Conservation (phyloP, 2,329 filamentous ascomycete species). For the Ascochyta fabae region DNA sequence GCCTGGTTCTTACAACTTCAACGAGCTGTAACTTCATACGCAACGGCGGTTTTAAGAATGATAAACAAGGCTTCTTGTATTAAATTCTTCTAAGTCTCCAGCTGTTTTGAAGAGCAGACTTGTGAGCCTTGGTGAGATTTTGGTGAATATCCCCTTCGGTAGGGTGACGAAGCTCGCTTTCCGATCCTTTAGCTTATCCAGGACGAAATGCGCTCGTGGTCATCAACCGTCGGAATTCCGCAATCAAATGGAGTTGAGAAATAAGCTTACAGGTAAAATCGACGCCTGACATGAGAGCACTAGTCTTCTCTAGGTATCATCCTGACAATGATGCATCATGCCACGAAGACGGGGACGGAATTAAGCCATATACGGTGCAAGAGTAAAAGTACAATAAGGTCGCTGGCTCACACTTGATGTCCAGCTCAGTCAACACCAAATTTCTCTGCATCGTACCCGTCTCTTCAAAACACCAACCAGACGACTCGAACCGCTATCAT, state of each 20-base stretch:
- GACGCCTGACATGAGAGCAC: not conserved
- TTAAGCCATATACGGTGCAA: not conserved
- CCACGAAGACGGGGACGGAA: not conserved
- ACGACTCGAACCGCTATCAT: slow-evolving; percentile 14
- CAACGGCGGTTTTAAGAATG: too few relatives aligned
- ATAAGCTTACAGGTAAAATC: slow-evolving; percentile 12
- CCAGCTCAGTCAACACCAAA: not conserved
- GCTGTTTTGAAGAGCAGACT: too few relatives aligned
- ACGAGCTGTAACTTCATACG: too few relatives aligned
- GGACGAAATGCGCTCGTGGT: too few relatives aligned
- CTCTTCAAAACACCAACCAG: not conserved
- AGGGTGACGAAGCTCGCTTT: too few relatives aligned
- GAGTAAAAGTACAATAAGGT: not conserved
- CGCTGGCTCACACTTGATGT: not conserved
- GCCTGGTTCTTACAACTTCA: too few relatives aligned
- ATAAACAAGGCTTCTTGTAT: too few relatives aligned
- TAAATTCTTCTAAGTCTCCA: too few relatives aligned
- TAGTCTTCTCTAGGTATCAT: not conserved
- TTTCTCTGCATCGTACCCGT: not conserved
- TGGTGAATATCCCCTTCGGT: too few relatives aligned
- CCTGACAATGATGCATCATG: not conserved
- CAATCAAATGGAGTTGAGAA: not conserved
- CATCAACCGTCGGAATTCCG: not conserved
- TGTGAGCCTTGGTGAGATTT: too few relatives aligned
- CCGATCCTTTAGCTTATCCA: too few relatives aligned